These are phyloP conservation scores for Coprinopsis cinerea DNA, from an alignment of 768 basidiomycete species.

Conservation along the genomic window DNA sequence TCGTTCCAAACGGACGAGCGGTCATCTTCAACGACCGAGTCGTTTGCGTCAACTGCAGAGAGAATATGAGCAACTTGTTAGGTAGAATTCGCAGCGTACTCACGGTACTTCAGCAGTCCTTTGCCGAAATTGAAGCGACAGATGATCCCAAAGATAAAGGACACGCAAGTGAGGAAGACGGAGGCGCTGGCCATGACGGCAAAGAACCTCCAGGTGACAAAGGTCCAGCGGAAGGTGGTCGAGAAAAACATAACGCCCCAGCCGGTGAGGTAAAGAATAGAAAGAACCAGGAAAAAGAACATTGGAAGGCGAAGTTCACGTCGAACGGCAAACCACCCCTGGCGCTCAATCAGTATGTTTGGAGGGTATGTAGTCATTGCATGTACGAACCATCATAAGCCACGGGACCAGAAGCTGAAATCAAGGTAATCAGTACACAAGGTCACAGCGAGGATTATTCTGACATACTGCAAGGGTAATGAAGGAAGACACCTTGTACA, in stretches of 20 bases:
- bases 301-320: slow-evolving; percentile 55
- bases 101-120: slow-evolving; percentile 62
- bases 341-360: slow-evolving; percentile 6
- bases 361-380: background rate
- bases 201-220: slow-evolving; percentile 71
- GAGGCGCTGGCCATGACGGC: slow-evolving; percentile 54
- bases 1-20: slow-evolving; percentile 27
- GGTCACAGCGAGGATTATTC: background rate
- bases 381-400: slow-evolving; percentile 47
- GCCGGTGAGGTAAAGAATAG: slow-evolving; percentile 55
- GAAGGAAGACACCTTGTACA: slow-evolving; percentile 54
- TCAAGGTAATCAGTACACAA: slow-evolving; percentile 7
- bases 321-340: slow-evolving; percentile 77
- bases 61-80: too few relatives aligned
- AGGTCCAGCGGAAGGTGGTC: slow-evolving; percentile 70
- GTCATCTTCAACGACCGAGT: slow-evolving; percentile 34
- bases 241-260: slow-evolving; percentile 74
- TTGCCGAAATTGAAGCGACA: slow-evolving; percentile 76
- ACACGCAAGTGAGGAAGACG: slow-evolving; percentile 46
- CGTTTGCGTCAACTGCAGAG: slow-evolving; percentile 47
- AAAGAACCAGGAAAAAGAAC: slow-evolving; percentile 57
- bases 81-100: slow-evolving; percentile 24
- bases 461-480: slow-evolving; percentile 53
- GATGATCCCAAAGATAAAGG: slow-evolving; percentile 56
- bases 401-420: slow-evolving; percentile 61